Base-by-base conservation (phyloP, 2,329 filamentous ascomycete species). In the Stemphylium beticola region DNA sequence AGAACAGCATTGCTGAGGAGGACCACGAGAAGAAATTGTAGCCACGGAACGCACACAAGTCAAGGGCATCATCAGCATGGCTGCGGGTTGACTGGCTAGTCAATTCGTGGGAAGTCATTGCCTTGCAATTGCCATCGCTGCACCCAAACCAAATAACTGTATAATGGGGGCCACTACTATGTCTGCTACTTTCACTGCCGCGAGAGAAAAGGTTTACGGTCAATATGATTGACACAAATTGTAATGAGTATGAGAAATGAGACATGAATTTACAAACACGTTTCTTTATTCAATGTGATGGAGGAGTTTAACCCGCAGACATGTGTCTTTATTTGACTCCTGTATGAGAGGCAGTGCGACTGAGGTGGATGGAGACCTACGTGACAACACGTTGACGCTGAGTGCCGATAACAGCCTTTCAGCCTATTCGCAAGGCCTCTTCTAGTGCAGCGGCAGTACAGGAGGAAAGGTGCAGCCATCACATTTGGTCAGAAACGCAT, bases 1-100 rank as follows among this genome's bases (percentile, higher is more conserved):
- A 67, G 53, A 83, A 82, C 68, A 89, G 84, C 71, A 77, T 84
- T 62, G 81, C 84, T 48, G 82, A 85, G 61, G 83, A 84, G 66
- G 79, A 82, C 56, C 62, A 73, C 36, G 64, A 60, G 55, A 82
- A 81, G 74, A 80, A 79, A 63, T 65, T 75, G 65, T 80, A 77
- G 70, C 12, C 26, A 44, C n/a, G 14, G 40, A 32, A 12, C 36
- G 9, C 42, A 34, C 42, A 26, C 9, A 45, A n/a, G 32, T 26
- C 4, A 32, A 20, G 7, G n/a, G 32, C 32, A 32, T 20, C 14
- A 45, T 26, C 40, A 52, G 57, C 49, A 60, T 60, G 61, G 55
- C 57, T 61, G 54, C 33, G 37, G 29, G 57, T 62, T 55, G 55
- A 64, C 61, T 67, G 62, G 62, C 55, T 57, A 58, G 67, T 61